phyloP scores from a whole-genome alignment of 2,329 filamentous ascomycete species.

The Penicillium sp. region DNA sequence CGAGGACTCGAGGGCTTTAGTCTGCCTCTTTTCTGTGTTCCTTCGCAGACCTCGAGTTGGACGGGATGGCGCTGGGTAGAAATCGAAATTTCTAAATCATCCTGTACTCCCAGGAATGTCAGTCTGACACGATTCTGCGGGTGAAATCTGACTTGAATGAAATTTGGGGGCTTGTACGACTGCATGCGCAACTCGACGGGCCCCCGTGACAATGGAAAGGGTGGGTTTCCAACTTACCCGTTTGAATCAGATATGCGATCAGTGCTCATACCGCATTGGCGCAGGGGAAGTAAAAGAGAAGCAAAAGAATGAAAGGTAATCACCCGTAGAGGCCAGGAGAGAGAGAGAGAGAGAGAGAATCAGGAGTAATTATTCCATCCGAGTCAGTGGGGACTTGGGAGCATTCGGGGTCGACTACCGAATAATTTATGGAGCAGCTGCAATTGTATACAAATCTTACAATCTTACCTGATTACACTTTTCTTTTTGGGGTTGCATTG shows the following conservation, averaged over 20 bases:
- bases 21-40: constrained; percentile 4
- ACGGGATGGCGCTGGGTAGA: constrained; percentile 12
- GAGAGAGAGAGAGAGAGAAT: constrained; percentile 2
- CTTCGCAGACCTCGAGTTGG: constrained; percentile 8
- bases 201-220: not conserved
- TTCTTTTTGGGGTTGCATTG: not conserved
- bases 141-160: constrained; percentile 7
- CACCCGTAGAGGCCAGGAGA: not conserved
- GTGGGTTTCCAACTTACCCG: constrained; percentile 12
- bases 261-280: not conserved
- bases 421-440: constrained; percentile 7
- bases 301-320: not conserved
- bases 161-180: constrained; percentile 6
- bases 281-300: not conserved
- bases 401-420: constrained; percentile 12
- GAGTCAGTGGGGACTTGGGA: constrained; percentile 6
- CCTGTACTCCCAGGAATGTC: constrained; percentile 16
- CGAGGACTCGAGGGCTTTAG: not conserved
- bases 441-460: not conserved
- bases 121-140: constrained; percentile 12
- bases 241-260: constrained; percentile 7
- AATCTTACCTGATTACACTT: not conserved
- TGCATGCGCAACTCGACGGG: constrained; percentile 5
- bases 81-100: constrained; percentile 23
- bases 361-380: constrained; percentile 8